Conservation (phyloP, 2,329 filamentous ascomycete species). For the Claviceps spartinae region DNA sequence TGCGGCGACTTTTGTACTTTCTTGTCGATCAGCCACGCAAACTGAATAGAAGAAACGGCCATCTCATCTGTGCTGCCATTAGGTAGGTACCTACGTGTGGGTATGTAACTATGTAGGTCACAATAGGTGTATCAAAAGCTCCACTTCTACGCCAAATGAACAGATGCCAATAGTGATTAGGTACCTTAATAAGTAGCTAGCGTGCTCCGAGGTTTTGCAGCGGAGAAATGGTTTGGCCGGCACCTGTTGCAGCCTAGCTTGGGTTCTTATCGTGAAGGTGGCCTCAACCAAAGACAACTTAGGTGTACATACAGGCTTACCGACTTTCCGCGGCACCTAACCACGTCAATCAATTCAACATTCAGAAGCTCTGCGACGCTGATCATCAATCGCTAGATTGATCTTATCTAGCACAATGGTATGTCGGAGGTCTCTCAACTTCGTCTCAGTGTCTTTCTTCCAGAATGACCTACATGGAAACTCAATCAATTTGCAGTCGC, state of each 20-base stretch:
- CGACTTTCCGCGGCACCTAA: slow-evolving; percentile 9
- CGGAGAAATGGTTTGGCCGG: slow-evolving; percentile 23
- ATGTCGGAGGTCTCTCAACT: slow-evolving; percentile 7
- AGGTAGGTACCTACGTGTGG: background rate
- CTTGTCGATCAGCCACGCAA: slow-evolving; percentile 15
- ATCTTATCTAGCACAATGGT: slow-evolving; percentile 18
- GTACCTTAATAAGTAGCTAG: no score
- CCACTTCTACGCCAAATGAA: no score
- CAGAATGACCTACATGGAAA: background rate
- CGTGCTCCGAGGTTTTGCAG: no score
- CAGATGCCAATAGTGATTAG: no score
- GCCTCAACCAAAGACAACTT: slow-evolving; percentile 21
- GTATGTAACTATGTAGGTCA: no score
- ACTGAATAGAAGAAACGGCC: background rate
- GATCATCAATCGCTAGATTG: slow-evolving; percentile 10
- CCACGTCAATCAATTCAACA: slow-evolving; percentile 10
- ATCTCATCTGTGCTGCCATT: background rate
- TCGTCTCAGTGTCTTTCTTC: background rate
- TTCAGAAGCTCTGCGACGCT: slow-evolving; percentile 20
- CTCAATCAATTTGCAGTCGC: slow-evolving; percentile 2
- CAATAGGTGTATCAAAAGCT: no score
- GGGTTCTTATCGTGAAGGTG: slow-evolving; percentile 26
- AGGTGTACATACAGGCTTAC: background rate
- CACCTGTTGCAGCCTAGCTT: slow-evolving; percentile 2
- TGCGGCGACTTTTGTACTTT: slow-evolving; percentile 16